Base-by-base conservation (phyloP, 192 early-diverging fungal species). In the Chytriomyces sp. region DNA sequence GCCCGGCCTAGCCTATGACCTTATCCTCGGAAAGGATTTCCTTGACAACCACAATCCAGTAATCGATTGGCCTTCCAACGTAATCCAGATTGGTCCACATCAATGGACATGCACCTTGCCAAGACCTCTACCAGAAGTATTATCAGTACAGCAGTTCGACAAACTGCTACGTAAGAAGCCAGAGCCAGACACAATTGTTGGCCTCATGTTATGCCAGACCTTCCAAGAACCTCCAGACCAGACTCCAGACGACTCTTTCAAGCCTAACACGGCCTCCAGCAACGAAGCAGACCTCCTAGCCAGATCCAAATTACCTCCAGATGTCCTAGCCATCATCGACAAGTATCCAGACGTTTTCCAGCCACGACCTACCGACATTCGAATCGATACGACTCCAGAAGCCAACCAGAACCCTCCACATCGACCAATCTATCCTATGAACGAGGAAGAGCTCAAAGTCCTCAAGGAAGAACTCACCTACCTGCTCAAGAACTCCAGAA, bases 391-490 rank as follows among this genome's bases (percentile, higher is more conserved):
- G 35, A 45, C 26, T 16, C 66, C 66, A 45, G 66, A 7, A 6
- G 66, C 66, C n/a, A n/a, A n/a, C n/a, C n/a, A n/a, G 66, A 67
- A 67, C 13, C 66, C 66, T 7, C 44, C 66, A 13, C 23, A 46
- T 45, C 13, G 46, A n/a, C 66, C 66, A 7, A 67, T 48, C 66
- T 67, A 67, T 64, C 72, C 72, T 16, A 74, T 74, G 72, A 61
- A n/a, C n/a, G 16, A 76, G 75, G 45, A 69, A 77, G n/a, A n/a
- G n/a, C n/a, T n/a, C n/a, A n/a, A n/a, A n/a, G n/a, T n/a, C n/a
- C n/a, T n/a, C n/a, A n/a, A n/a, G n/a, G n/a, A n/a, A n/a, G n/a
- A n/a, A n/a, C n/a, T n/a, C n/a, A n/a, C n/a, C n/a, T n/a, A n/a
- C n/a, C n/a, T n/a, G n/a, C n/a, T n/a, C n/a, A n/a, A n/a, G n/a